These are phyloP conservation scores for Dacryopinax primogenitus DNA, from an alignment of 768 basidiomycete genomes.

Conservation along the genomic window DNA sequence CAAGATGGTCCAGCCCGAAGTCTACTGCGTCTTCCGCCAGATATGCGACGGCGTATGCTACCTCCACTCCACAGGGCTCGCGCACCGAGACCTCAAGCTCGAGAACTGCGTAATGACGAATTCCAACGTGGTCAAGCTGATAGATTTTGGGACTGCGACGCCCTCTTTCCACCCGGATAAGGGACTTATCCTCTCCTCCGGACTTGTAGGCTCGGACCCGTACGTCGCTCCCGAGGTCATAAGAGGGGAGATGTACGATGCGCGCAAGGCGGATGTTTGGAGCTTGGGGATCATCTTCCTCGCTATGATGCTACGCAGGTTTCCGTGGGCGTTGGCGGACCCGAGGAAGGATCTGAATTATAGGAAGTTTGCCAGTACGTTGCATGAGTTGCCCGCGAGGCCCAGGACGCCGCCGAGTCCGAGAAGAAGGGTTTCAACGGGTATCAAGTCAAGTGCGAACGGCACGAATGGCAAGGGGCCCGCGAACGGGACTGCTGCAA, in stretches of 20 bases:
- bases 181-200: constrained; percentile 59
- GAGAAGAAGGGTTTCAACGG: too few species aligned
- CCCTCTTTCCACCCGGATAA: constrained; percentile 98
- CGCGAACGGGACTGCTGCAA: background rate
- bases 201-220: constrained; percentile 93
- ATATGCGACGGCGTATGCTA: constrained; percentile 97
- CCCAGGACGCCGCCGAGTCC: too few species aligned
- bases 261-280: constrained; percentile 97
- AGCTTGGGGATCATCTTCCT: constrained; percentile 96
- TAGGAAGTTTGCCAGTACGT: constrained; percentile 80
- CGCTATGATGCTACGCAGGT: constrained; percentile 94
- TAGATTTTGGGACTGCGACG: constrained; percentile 98
- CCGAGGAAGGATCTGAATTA: constrained; percentile 84
- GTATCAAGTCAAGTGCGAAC: too few species aligned
- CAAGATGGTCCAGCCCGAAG: constrained; percentile 95
- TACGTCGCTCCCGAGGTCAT: constrained; percentile 97
- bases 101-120: constrained; percentile 99
- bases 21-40: constrained; percentile 98
- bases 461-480: background rate
- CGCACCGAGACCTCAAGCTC: constrained; percentile 96
- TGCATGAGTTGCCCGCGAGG: constrained; percentile 61
- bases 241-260: constrained; percentile 68
- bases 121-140: constrained; percentile 89
- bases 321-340: constrained; percentile 99
- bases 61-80: constrained; percentile 91